Evolutionary conservation across 176 grass and related monocot species (phyloP).

Genomic region (Microstegium vimineum): DNA sequence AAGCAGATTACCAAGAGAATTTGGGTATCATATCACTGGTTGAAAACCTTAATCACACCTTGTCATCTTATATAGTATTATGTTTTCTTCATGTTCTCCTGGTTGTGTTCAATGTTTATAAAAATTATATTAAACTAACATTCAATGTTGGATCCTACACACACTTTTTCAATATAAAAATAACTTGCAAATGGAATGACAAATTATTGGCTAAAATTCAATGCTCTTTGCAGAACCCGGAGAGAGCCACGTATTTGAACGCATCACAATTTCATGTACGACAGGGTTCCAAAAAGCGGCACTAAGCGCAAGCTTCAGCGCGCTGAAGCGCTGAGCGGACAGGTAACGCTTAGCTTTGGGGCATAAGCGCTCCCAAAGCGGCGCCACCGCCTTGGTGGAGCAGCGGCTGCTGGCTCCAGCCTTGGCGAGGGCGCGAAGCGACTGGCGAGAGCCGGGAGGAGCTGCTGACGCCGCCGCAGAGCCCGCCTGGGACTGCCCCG

Average conservation of each 20-base stretch:
- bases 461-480: too few species aligned
- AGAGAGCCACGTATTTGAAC: background rate
- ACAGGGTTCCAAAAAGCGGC: too few species aligned
- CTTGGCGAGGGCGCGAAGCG: too few species aligned
- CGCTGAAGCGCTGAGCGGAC: too few species aligned
- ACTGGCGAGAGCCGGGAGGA: too few species aligned
- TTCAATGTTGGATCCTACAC: background rate
- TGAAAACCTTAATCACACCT: background rate
- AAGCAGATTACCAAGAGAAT: conserved; percentile 1
- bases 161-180: background rate
- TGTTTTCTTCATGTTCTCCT: background rate
- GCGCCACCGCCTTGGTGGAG: too few species aligned
- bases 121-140: background rate
- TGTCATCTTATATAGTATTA: background rate
- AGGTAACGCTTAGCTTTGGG: too few species aligned
- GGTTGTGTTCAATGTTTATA: background rate
- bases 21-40: background rate
- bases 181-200: background rate
- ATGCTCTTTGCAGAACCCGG: background rate
- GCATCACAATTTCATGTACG: background rate
- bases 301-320: too few species aligned
- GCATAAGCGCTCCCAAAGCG: too few species aligned
- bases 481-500: too few species aligned
- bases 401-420: too few species aligned
- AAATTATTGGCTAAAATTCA: background rate